phyloP scores from a whole-genome alignment of 768 basidiomycete species.

The Gautieria morchelliformis region DNA sequence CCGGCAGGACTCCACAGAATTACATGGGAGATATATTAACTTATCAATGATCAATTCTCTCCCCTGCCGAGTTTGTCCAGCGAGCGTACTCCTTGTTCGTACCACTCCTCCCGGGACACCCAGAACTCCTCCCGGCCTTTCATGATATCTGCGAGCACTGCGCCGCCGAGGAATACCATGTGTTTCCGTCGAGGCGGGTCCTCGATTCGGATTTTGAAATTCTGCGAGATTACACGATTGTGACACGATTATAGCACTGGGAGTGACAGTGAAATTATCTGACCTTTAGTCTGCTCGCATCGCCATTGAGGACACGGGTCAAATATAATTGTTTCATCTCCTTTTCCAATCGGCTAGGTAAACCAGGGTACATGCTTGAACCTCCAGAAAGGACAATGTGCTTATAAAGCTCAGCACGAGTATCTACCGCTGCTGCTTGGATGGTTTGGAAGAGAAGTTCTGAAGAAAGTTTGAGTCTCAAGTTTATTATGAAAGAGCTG shows the following conservation, averaged over 20 bases:
- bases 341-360: conserved; percentile 94
- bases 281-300: conserved; percentile 79
- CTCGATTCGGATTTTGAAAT: conserved; percentile 99
- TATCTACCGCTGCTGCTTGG: conserved; percentile 82
- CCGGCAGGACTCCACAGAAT: background rate
- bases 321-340: conserved; percentile 99
- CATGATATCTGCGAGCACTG: conserved; percentile 99
- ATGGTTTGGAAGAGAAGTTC: conserved; percentile 98
- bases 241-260: background rate
- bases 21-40: background rate
- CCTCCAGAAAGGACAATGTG: conserved; percentile 97
- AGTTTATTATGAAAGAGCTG: background rate
- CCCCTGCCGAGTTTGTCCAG: conserved; percentile 81
- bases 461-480: conserved; percentile 17
- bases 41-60: conserved; percentile 3
- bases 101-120: conserved; percentile 92
- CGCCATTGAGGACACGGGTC: conserved; percentile 75
- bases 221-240: conserved; percentile 38
- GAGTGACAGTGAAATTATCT: background rate
- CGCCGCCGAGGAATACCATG: conserved; percentile 98
- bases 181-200: conserved; percentile 97
- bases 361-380: conserved; percentile 97
- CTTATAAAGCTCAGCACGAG: conserved; percentile 88
- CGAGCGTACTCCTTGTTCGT: conserved; percentile 74
- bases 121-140: conserved; percentile 90